Evolutionary conservation across 768 basidiomycete species (phyloP), one percentile per base, ranked within the genome.

Genomic region (Pleurotus cornucopiae): DNA sequence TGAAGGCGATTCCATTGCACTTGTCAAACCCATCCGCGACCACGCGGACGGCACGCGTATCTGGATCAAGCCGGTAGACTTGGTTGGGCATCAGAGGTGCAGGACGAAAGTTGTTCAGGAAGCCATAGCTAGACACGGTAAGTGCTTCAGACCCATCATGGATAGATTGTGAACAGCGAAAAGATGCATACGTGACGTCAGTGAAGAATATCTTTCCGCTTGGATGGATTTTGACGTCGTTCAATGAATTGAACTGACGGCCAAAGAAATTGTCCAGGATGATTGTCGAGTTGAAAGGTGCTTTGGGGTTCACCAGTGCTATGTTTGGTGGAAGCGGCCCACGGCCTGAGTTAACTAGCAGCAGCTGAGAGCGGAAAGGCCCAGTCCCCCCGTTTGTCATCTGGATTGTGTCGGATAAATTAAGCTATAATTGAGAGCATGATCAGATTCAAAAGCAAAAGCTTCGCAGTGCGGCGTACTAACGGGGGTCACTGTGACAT

Each of bases 191-290:
- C 81, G 75, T 72, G 13, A 76, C 74, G 63, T 93, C 89, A 0
- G 89, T 91, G 69, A 92, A 90, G 71, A 87, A 90, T 1, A 91
- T 61, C 39, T 80, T 80, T 38, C 83, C 83, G 58, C 78, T 86
- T 1, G 86, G 88, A 52, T 89, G 84, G 2, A 90, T 73, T 62
- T 88, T 90, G 57, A 87, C 75, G 60, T 94, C 90, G 66, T 91
- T 89, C 49, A 92, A 66, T 1, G 89, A 89, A 69, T 88, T 91
- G 71, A 91, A 93, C 60, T 90, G 89, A 2, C 88, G 74, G 1
- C 89, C 89, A 62, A 81, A 88, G 69, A 79, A 89, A 70, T 91
- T 92, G 69, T 91, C 87, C 58, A 92, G 67, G 13, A 92, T 67
- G 26, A 88, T 78, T 0, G 86, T 90, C 3, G 79, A 71, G 55